phyloP scores from a whole-genome alignment of 75 land plant species.

The Pinus taeda region DNA sequence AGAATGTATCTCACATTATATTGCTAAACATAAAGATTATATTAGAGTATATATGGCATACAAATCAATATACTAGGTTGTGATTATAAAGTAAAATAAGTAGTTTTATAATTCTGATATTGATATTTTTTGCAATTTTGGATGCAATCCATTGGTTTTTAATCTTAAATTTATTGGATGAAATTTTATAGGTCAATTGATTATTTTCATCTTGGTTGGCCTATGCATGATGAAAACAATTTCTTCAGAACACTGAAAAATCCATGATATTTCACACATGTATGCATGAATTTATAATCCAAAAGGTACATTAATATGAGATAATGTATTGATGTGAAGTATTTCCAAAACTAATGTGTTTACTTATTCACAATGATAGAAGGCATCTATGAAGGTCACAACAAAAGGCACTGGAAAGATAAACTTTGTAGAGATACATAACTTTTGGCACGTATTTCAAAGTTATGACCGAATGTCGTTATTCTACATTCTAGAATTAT shows the following conservation, averaged over 20 bases:
- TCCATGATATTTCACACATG: slow-evolving; percentile 15
- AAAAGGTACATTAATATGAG: too few species aligned
- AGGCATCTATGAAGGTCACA: slow-evolving; percentile 11
- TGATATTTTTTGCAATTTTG: background rate
- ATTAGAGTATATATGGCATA: too few species aligned
- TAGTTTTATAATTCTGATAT: background rate
- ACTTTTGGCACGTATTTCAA: slow-evolving; percentile 96
- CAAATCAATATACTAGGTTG: too few species aligned
- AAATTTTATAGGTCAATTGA: slow-evolving; percentile 60
- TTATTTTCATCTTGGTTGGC: slow-evolving; percentile 96
- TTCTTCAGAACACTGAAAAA: slow-evolving; percentile 66
- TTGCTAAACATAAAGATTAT: too few species aligned
- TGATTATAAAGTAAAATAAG: background rate
- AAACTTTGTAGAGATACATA: slow-evolving; percentile 81
- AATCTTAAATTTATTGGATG: background rate
- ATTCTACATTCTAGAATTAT: slow-evolving; percentile 80
- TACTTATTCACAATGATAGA: slow-evolving; percentile 1
- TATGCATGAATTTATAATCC: background rate
- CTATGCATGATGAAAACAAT: slow-evolving; percentile 93
- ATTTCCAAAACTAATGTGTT: background rate
- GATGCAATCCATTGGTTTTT: background rate
- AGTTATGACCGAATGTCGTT: slow-evolving; percentile 99
- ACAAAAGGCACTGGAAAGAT: slow-evolving; percentile 57
- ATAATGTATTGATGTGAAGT: too few species aligned
- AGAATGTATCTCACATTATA: too few species aligned